Conservation (phyloP, 768 basidiomycete genomes). For the Collybia nuda region DNA sequence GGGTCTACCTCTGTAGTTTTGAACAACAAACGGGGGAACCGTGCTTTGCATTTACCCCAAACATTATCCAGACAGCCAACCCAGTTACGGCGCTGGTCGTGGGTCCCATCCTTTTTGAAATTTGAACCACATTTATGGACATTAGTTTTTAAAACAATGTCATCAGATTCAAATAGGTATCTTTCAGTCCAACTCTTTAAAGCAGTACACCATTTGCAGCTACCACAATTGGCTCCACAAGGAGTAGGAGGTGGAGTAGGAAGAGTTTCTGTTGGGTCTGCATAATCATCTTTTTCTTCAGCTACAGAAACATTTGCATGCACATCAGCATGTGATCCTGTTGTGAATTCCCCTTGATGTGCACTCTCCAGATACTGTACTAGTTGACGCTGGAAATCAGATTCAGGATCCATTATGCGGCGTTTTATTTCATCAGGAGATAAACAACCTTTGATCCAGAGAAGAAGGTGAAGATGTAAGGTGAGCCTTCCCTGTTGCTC, state of each 20-base stretch:
- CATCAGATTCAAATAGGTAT: slow-evolving; percentile 20
- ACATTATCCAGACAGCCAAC: slow-evolving; percentile 24
- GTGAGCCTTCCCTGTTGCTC: slow-evolving; percentile 36
- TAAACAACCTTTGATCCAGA: slow-evolving; percentile 29
- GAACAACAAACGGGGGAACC: slow-evolving; percentile 30
- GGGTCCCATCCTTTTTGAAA: slow-evolving; percentile 10
- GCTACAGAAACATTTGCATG: not conserved
- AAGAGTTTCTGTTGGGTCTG: slow-evolving; percentile 18
- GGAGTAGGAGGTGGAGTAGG: slow-evolving; percentile 18
- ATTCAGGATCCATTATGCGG: slow-evolving; percentile 5
- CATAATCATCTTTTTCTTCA: slow-evolving; percentile 23
- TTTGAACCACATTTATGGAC: slow-evolving; percentile 21
- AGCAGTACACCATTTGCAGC: slow-evolving; percentile 15
- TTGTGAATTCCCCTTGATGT: slow-evolving; percentile 5
- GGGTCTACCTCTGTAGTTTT: slow-evolving; percentile 25
- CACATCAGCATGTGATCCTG: not conserved
- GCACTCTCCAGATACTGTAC: slow-evolving; percentile 6
- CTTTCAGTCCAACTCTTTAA: slow-evolving; percentile 10
- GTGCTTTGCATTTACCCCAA: slow-evolving; percentile 24
- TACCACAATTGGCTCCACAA: slow-evolving; percentile 4
- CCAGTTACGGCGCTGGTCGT: not conserved
- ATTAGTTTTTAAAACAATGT: slow-evolving; percentile 26
- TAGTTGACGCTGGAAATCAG: slow-evolving; percentile 4
- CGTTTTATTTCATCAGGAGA: slow-evolving; percentile 27
- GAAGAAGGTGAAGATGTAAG: slow-evolving; percentile 34